phyloP scores from a whole-genome alignment of 2,329 filamentous ascomycete genomes.

The Trichoderma polysporum region DNA sequence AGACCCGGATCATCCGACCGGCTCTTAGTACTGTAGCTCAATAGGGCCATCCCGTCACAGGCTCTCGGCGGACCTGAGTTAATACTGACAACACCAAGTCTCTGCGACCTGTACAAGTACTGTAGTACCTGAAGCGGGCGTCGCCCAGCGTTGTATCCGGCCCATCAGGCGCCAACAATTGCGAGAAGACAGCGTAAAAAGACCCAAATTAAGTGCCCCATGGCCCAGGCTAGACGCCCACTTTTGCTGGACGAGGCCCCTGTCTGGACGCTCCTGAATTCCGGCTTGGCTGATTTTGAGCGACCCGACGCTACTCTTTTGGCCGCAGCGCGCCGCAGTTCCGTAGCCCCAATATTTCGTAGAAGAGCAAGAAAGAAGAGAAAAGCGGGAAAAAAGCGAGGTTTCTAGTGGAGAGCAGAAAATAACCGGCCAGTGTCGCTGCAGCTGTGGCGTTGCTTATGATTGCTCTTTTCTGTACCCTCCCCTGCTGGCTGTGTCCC shows the following conservation, averaged over 20 bases:
- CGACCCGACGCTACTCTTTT: constrained; percentile 2
- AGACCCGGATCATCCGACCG: background rate
- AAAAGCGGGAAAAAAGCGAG: background rate
- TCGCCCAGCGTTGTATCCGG: background rate
- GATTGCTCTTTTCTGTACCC: background rate
- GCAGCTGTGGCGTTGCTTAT: background rate
- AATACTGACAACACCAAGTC: too few relatives aligned
- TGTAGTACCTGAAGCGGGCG: background rate
- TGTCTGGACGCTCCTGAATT: constrained; percentile 16
- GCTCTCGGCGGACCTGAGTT: too few relatives aligned
- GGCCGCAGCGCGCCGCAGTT: constrained; percentile 16
- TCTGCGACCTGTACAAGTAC: background rate
- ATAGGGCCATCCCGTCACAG: too few relatives aligned
- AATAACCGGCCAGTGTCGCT: background rate
- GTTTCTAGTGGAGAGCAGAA: background rate
- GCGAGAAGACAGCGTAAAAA: background rate
- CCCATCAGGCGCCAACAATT: background rate
- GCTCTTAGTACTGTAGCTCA: too few relatives aligned
- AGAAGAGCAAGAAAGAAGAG: background rate
- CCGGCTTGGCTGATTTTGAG: constrained; percentile 5
- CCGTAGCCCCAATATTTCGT: background rate
- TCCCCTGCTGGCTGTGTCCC: constrained; percentile 1
- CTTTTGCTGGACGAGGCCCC: constrained; percentile 7
- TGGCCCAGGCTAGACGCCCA: constrained; percentile 11
- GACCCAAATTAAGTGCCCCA: background rate